A percentile compares a stretch with the other conserved stretches of the same genome.
phyloP scores from a whole-genome alignment of 805 yeast genomes.

The Ogataea populi-albae region DNA sequence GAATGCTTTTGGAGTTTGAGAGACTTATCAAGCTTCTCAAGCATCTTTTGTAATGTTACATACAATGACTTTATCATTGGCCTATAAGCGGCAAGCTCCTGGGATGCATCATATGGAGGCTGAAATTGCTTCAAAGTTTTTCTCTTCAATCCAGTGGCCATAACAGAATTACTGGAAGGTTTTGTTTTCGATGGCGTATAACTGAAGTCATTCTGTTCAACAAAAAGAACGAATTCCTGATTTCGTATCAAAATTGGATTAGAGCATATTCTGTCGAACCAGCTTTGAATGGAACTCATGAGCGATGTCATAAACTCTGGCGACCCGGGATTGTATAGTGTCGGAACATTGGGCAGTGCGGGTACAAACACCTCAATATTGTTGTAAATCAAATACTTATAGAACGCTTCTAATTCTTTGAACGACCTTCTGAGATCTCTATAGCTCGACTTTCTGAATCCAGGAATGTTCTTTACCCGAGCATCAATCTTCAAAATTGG shows the following conservation, averaged over 20 bases:
- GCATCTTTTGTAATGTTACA: conserved; percentile 53
- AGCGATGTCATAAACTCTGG: conserved; percentile 71
- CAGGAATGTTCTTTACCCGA: conserved; percentile 56
- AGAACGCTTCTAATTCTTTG: conserved; percentile 71
- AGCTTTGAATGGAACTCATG: conserved; percentile 62
- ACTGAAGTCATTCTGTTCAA: conserved; percentile 37
- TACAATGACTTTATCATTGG: conserved; percentile 82
- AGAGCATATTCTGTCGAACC: conserved; percentile 73
- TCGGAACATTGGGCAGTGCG: conserved; percentile 69
- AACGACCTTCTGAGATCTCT: conserved; percentile 78
- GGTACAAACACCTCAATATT: conserved; percentile 94
- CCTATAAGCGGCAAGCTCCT: conserved; percentile 77
- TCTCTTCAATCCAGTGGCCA: conserved; percentile 83
- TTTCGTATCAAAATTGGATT: conserved; percentile 83
- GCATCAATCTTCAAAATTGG: conserved; percentile 78
- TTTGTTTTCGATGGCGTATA: conserved; percentile 39
- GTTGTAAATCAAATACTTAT: conserved; percentile 72
- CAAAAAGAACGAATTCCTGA: conserved; percentile 81
- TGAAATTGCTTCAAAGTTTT: conserved; percentile 88
- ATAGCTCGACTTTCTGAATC: conserved; percentile 67
- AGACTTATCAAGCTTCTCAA: conserved; percentile 49
- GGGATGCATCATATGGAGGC: conserved; percentile 86
- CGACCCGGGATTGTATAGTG: conserved; percentile 80
- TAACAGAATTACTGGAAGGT: conserved; percentile 39
- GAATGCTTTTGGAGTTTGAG: conserved; percentile 57